Percentiles rank a stretch among this genome's conserved stretches.
Evolutionary conservation across 2,329 filamentous ascomycete species (phyloP).

Genomic region (Ophiocordyceps unilateralis): DNA sequence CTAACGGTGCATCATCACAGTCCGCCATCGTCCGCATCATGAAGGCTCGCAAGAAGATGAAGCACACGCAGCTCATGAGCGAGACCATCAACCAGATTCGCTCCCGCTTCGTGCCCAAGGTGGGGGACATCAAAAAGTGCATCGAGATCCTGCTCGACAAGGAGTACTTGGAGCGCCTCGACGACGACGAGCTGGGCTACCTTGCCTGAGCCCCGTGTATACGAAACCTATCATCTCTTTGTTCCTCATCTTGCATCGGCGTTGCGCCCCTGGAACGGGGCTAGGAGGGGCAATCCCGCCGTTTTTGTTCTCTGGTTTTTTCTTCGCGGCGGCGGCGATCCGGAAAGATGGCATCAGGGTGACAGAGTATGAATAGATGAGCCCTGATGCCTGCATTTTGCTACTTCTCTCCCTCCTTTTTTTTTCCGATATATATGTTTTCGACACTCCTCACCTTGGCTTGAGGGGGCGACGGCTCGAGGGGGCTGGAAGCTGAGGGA

Average conservation of each 20-base stretch:
- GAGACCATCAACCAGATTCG: slow-evolving; percentile 95
- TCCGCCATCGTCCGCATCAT: slow-evolving; percentile 98
- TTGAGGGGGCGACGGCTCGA: neutral
- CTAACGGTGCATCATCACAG: slow-evolving; percentile 24
- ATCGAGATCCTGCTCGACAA: slow-evolving; percentile 98
- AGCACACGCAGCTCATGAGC: slow-evolving; percentile 83
- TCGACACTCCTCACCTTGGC: neutral
- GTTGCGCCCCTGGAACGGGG: neutral
- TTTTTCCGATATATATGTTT: neutral
- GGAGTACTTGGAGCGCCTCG: slow-evolving; percentile 91
- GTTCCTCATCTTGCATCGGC: slow-evolving; percentile 1
- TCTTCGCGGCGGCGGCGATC: neutral
- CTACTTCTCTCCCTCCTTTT: neutral
- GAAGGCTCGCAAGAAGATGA: slow-evolving; percentile 99
- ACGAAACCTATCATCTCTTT: neutral
- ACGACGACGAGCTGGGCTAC: slow-evolving; percentile 88
- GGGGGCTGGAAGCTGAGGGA: too few relatives aligned
- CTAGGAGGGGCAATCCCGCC: neutral
- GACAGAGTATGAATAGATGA: neutral
- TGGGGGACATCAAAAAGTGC: slow-evolving; percentile 97
- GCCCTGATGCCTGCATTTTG: neutral
- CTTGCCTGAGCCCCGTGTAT: slow-evolving; percentile 43
- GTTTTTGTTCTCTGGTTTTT: too few relatives aligned
- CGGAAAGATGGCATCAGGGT: neutral
- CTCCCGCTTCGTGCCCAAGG: slow-evolving; percentile 79